These are phyloP conservation scores for Phaeosphaeria sp. DNA, from an alignment of 2,329 filamentous ascomycete genomes.

Conservation along the genomic window DNA sequence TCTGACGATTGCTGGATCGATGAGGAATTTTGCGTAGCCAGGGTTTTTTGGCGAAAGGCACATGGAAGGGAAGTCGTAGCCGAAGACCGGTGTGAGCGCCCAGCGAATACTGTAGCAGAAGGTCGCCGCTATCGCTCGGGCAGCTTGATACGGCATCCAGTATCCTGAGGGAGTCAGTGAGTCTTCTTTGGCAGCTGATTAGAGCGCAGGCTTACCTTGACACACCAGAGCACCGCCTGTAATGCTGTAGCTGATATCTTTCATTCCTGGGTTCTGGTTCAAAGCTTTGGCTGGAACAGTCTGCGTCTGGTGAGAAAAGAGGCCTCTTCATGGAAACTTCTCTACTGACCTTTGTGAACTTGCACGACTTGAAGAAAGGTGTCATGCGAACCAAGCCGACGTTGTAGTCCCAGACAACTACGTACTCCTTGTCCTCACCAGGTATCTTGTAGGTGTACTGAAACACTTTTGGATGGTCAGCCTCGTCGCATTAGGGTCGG, in stretches of 20 bases:
- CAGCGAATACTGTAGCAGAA: constrained; percentile 87
- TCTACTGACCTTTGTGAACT: constrained; percentile 78
- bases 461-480: constrained; percentile 65
- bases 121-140: constrained; percentile 83
- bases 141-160: constrained; percentile 92
- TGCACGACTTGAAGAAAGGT: constrained; percentile 89
- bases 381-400: constrained; percentile 92
- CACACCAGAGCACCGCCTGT: constrained; percentile 89
- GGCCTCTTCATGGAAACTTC: background rate
- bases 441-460: constrained; percentile 82
- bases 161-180: constrained; percentile 68
- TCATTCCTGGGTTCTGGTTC: constrained; percentile 74
- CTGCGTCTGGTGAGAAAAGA: constrained; percentile 56
- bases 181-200: background rate
- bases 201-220: constrained; percentile 59
- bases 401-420: constrained; percentile 97
- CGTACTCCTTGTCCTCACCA: constrained; percentile 67
- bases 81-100: constrained; percentile 89
- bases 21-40: constrained; percentile 62
- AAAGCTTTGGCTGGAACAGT: constrained; percentile 85
- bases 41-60: constrained; percentile 71
- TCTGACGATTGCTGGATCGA: constrained; percentile 48
- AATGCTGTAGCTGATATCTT: constrained; percentile 91
- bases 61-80: constrained; percentile 74
- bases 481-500: background rate